Conservation (phyloP, 176 grass and related monocot species). For the Secale cereale region DNA sequence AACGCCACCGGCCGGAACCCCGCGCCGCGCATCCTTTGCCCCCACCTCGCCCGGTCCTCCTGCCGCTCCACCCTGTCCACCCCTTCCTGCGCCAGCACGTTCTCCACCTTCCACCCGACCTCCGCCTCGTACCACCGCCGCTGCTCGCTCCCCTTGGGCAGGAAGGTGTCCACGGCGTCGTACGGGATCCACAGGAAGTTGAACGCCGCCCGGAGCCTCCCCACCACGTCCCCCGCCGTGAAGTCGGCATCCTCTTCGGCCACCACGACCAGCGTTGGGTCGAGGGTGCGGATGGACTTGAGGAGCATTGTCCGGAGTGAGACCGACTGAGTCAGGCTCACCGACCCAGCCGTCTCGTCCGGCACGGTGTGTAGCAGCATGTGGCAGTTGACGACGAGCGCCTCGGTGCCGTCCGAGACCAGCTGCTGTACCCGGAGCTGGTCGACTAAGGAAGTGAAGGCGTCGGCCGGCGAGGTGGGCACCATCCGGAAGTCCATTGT, state of each 20-base stretch:
- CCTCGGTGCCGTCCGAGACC: constrained; percentile 69
- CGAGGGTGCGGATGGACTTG: constrained; percentile 70
- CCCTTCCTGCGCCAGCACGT: constrained; percentile 87
- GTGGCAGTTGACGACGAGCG: constrained; percentile 89
- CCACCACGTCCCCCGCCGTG: constrained; percentile 69
- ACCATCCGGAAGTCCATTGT: constrained; percentile 78
- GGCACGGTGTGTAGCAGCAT: constrained; percentile 89
- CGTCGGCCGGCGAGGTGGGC: constrained; percentile 55
- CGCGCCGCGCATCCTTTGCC: constrained; percentile 63
- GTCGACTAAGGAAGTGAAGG: constrained; percentile 60
- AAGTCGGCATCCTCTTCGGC: constrained; percentile 96
- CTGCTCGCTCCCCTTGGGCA: constrained; percentile 83
- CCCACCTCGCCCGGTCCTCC: constrained; percentile 75
- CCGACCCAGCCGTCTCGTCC: constrained; percentile 72
- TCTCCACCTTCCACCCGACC: constrained; percentile 91
- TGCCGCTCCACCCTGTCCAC: constrained; percentile 74
- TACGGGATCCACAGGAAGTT: constrained; percentile 98
- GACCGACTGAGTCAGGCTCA: constrained; percentile 30
- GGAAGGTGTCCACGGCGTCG: constrained; percentile 93
- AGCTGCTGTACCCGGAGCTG: constrained; percentile 74
- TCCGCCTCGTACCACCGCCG: constrained; percentile 89
- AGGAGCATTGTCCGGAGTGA: constrained; percentile 82
- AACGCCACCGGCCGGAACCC: constrained; percentile 69
- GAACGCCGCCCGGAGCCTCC: constrained; percentile 77
- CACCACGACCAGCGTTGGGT: constrained; percentile 66